These are phyloP conservation scores for Bacidia gigantensis DNA, from an alignment of 495 filamentous ascomycete genomes.

Conservation along the genomic window DNA sequence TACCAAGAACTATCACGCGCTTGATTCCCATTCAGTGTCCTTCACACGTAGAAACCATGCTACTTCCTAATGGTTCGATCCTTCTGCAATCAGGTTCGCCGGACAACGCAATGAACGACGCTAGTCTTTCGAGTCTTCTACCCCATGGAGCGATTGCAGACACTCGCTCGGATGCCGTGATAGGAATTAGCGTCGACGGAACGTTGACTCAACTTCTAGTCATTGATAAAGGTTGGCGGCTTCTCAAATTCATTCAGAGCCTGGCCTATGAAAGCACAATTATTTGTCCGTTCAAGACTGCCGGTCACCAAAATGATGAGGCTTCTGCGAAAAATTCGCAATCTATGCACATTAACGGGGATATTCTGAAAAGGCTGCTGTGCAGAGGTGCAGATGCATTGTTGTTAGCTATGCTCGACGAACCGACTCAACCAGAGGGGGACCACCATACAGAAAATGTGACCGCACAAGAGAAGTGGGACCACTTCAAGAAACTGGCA, in stretches of 20 bases:
- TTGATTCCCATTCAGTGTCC: slow-evolving; percentile 34
- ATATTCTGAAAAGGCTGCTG: slow-evolving; percentile 45
- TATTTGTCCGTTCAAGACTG: slow-evolving; percentile 28
- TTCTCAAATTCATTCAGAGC: slow-evolving; percentile 51
- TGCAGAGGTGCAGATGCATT: slow-evolving; percentile 32
- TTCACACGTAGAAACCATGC: slow-evolving; percentile 22
- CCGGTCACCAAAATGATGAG: slow-evolving; percentile 21
- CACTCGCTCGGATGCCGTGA: slow-evolving; percentile 26
- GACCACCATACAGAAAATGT: slow-evolving; percentile 13
- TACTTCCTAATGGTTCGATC: slow-evolving; percentile 7
- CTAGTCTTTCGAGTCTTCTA: background rate
- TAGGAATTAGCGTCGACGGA: slow-evolving; percentile 55
- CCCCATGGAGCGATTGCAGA: background rate
- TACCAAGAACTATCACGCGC: slow-evolving; percentile 35
- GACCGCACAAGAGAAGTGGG: slow-evolving; percentile 11
- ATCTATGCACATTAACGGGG: slow-evolving; percentile 54
- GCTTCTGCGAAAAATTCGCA: slow-evolving; percentile 20
- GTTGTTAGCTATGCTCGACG: slow-evolving; percentile 24
- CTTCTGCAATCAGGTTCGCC: slow-evolving; percentile 19
- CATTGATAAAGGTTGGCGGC: slow-evolving; percentile 39
- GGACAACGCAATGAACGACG: slow-evolving; percentile 6
- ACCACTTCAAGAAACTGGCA: slow-evolving; percentile 22
- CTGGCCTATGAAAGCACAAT: slow-evolving; percentile 31
- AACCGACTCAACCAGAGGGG: slow-evolving; percentile 9
- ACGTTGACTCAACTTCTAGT: slow-evolving; percentile 48